Percentiles rank a stretch among this genome's conserved stretches.
phyloP scores from a whole-genome alignment of 2,329 filamentous ascomycete genomes.

The Phialocephala subalpina region DNA sequence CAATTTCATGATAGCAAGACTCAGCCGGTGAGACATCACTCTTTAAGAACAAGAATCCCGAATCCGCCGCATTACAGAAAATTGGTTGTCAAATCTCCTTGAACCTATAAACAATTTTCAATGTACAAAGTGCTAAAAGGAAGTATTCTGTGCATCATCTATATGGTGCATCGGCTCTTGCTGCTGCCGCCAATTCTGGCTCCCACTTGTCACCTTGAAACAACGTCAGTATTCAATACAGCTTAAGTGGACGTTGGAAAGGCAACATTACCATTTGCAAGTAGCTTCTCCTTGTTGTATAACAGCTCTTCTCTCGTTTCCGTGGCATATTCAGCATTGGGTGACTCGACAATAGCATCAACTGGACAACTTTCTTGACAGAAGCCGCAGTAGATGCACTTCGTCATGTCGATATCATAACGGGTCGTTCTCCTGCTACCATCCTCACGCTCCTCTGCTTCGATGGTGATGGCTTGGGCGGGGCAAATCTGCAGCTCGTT shows the following conservation, averaged over 20 bases:
- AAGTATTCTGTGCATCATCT: constrained; percentile 59
- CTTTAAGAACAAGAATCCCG: not conserved
- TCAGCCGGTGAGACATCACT: too few relatives aligned
- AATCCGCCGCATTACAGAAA: not conserved
- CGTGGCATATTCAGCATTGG: constrained; percentile 78
- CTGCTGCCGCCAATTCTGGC: constrained; percentile 90
- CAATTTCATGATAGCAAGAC: too few relatives aligned
- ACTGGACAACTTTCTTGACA: constrained; percentile 99
- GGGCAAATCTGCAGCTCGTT: constrained; percentile 77
- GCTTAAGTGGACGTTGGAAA: not conserved
- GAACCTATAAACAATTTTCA: constrained; percentile 32
- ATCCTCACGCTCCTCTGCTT: constrained; percentile 97
- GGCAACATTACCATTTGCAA: constrained; percentile 67
- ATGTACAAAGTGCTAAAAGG: constrained; percentile 37
- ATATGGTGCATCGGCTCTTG: constrained; percentile 93
- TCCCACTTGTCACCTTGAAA: constrained; percentile 85
- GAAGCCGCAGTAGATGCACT: constrained; percentile 99
- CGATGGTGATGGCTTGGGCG: constrained; percentile 97
- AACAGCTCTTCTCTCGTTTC: constrained; percentile 90
- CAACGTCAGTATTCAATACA: not conserved
- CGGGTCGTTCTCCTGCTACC: constrained; percentile 93
- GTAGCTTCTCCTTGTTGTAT: constrained; percentile 96
- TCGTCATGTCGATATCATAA: constrained; percentile 99
- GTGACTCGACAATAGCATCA: constrained; percentile 86
- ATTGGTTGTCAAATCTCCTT: not conserved